Evolutionary conservation across 2,329 filamentous ascomycete species (phyloP).

Genomic region (Metarhizium brunneum): DNA sequence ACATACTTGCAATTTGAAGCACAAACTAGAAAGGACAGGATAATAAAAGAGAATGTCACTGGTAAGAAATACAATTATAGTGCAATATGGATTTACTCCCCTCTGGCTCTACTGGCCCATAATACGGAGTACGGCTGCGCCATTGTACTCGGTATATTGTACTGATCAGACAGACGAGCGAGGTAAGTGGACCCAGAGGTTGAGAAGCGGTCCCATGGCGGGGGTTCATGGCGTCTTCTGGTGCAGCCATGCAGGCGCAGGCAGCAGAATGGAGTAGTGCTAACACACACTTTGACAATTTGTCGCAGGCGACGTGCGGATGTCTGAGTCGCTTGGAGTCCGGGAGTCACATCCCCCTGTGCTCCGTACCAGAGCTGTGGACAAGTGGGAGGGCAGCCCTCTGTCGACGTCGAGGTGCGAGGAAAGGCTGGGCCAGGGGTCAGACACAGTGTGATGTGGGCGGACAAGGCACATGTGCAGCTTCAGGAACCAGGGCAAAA

Average conservation of each 20-base stretch:
- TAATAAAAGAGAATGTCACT: neutral
- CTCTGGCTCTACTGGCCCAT: neutral
- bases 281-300: neutral
- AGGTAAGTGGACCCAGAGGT: neutral
- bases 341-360: neutral
- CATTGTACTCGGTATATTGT: neutral
- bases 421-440: slow-evolving; percentile 1
- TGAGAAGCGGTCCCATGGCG: neutral
- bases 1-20: neutral
- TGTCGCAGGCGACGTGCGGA: neutral
- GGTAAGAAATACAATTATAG: neutral
- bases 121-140: no score
- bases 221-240: neutral
- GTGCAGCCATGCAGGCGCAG: neutral
- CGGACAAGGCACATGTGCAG: neutral
- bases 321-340: neutral
- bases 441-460: neutral
- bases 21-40: neutral
- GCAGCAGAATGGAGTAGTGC: neutral
- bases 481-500: neutral
- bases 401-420: neutral
- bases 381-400: neutral
- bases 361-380: neutral
- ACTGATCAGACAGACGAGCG: neutral
- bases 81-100: neutral